Evolutionary conservation across 2,329 filamentous ascomycete genomes (phyloP).

Genomic region (Epichloe gansuensis): DNA sequence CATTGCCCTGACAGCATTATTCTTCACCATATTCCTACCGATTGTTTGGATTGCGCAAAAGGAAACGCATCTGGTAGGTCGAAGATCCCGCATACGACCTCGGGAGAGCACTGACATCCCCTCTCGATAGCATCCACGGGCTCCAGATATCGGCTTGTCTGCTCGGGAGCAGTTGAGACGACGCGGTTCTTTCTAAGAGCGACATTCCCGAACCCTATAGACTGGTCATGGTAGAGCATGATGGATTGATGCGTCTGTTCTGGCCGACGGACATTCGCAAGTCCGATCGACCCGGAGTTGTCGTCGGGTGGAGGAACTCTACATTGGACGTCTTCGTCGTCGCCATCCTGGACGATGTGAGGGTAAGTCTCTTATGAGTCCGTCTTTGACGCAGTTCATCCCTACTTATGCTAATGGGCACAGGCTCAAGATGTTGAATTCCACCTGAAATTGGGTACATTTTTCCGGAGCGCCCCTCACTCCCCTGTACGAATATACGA

Average conservation of each 20-base stretch:
- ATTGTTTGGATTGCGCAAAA: conserved; percentile 68
- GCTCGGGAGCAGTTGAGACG: conserved; percentile 90
- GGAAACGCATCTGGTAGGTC: conserved; percentile 65
- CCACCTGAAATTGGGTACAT: conserved; percentile 68
- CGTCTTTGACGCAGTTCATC: not conserved
- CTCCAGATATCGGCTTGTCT: conserved; percentile 68
- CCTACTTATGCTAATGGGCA: not conserved
- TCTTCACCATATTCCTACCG: conserved; percentile 72
- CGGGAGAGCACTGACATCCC: not conserved
- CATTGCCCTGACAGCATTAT: conserved; percentile 67
- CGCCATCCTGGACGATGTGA: conserved; percentile 77
- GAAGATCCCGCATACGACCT: not conserved
- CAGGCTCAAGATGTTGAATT: conserved; percentile 72
- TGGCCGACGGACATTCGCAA: conserved; percentile 80
- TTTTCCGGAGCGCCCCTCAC: conserved; percentile 73
- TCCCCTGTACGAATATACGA: conserved; percentile 69
- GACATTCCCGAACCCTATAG: conserved; percentile 9
- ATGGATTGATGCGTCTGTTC: conserved; percentile 96
- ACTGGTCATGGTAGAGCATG: conserved; percentile 53
- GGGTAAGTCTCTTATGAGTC: conserved; percentile 43
- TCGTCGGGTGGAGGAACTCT: conserved; percentile 94
- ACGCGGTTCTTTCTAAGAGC: conserved; percentile 74
- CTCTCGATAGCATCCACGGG: conserved; percentile 60
- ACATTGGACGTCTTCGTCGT: conserved; percentile 82
- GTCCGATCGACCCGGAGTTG: conserved; percentile 63